A percentile compares a stretch with the other conserved stretches of the same genome.
Conservation (phyloP, 176 grass and related monocot genomes). For the Zizania latifolia region DNA sequence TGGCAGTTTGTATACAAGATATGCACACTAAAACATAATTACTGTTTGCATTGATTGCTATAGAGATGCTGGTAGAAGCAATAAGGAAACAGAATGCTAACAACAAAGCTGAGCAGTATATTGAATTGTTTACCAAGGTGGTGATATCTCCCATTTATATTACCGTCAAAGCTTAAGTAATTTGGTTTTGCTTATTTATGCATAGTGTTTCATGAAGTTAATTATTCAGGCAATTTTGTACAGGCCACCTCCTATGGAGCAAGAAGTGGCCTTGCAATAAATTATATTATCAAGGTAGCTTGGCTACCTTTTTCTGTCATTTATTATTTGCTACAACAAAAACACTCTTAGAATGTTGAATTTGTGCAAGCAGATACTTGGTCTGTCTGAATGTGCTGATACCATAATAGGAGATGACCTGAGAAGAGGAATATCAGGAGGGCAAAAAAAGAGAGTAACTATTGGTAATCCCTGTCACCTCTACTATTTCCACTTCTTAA, state of each 20-base stretch:
- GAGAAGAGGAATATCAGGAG: conserved; percentile 47
- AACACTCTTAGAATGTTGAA: not conserved
- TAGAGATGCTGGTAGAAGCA: conserved; percentile 56
- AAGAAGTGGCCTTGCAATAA: conserved; percentile 36
- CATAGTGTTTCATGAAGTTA: too few species aligned
- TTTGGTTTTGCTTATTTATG: not conserved
- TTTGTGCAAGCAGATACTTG: conserved; percentile 37
- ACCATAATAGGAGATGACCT: conserved; percentile 44
- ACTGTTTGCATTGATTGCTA: not conserved
- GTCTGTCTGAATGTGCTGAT: conserved; percentile 40
- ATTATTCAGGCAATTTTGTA: too few species aligned
- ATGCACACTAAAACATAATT: not conserved
- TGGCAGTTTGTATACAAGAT: too few species aligned
- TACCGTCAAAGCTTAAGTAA: not conserved
- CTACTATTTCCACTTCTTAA: too few species aligned
- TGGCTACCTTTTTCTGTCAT: not conserved
- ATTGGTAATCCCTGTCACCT: too few species aligned
- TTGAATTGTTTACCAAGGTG: conserved; percentile 52
- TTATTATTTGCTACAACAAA: not conserved
- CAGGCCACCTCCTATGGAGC: conserved; percentile 39
- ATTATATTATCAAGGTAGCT: conserved; percentile 20
- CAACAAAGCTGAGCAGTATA: conserved; percentile 47
- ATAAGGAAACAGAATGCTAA: conserved; percentile 31
- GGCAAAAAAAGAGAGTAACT: conserved; percentile 46
- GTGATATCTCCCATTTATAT: not conserved